Evolutionary conservation across 1,139 yeast species (phyloP), one percentile per base, ranked within the genome.

Genomic region (Scheffersomyces cryptocercus): DNA sequence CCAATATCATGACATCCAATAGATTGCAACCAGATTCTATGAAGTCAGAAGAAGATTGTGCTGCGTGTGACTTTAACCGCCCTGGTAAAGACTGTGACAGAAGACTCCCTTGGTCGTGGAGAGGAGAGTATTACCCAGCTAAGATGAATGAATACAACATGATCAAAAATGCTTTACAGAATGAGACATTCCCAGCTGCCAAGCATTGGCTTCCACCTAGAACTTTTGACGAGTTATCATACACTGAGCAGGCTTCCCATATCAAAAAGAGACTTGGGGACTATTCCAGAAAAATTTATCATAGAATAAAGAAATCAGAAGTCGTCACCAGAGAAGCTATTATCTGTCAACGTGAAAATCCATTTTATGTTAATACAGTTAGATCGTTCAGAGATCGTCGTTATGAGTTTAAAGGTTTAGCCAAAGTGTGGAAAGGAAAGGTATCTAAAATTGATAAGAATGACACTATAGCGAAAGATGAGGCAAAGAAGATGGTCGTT

Each of bases 1-100:
- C 99, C 3, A 93, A 95, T 61, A 95, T 95, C 58, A 95, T 95
- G 98, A 89, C 97, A 3, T 88, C 99, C 0, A 95, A 95, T 66
- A 82, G 99, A 59, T 73, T 95, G 43, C 99, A 95, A 63, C 99
- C 99, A 0, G 99, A 95, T 65, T 91, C 99, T 1, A 93, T 95
- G 90, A 91, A 93, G 55, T 73, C 86, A 0, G 99, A 93, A 60
- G 89, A 89, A 54, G 97, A 90, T 56, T 95, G 99, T 69, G 99
- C 99, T 0, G 82, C 96, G 33, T 95, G 99, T 72, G 99, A 95
- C 58, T 95, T 90, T 66, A 95, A 95, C 61, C 75, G 96, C 44
- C 98, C 98, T 0, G 98, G 96, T 3, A 93, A 93, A 58, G 79
- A 75, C 11, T 95, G 99, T 72, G 99, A 93, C 56, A 75, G 99